Evolutionary conservation across 441 rosid genomes (phyloP).

Genomic region (Caryocar brasiliense): DNA sequence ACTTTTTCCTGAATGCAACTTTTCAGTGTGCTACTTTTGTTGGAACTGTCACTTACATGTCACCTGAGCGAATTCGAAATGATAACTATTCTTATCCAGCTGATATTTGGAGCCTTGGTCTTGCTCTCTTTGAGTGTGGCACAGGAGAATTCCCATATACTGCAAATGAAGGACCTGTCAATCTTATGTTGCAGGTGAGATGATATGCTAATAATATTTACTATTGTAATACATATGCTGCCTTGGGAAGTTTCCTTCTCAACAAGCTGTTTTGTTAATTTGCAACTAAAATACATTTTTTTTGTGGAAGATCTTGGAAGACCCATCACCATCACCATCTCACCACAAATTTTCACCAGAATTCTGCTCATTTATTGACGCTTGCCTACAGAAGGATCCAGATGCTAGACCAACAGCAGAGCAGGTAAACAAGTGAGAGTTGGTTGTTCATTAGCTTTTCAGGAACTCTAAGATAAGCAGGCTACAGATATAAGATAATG

Average conservation of each 20-base stretch:
- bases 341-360: constrained; percentile 64
- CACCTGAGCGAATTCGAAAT: constrained; percentile 80
- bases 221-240: neutral
- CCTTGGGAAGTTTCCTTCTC: neutral
- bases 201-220: constrained; percentile 11
- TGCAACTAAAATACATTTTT: constrained; percentile 1
- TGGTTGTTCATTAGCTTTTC: neutral
- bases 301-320: constrained; percentile 71
- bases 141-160: constrained; percentile 90
- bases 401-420: constrained; percentile 86
- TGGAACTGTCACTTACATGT: constrained; percentile 98
- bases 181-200: constrained; percentile 93
- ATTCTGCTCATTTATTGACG: constrained; percentile 83
- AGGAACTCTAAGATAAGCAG: neutral
- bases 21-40: constrained; percentile 93
- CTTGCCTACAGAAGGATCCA: constrained; percentile 76
- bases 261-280: neutral
- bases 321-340: constrained; percentile 86
- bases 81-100: constrained; percentile 87
- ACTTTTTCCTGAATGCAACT: constrained; percentile 9
- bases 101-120: constrained; percentile 97
- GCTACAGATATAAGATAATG: neutral
- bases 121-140: constrained; percentile 88
- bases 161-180: constrained; percentile 82
- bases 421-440: constrained; percentile 39